A percentile compares a stretch with the other conserved stretches of the same genome.
Evolutionary conservation across 2,329 filamentous ascomycete species (phyloP).

Genomic region (Coniosporium tulheliwenetii): DNA sequence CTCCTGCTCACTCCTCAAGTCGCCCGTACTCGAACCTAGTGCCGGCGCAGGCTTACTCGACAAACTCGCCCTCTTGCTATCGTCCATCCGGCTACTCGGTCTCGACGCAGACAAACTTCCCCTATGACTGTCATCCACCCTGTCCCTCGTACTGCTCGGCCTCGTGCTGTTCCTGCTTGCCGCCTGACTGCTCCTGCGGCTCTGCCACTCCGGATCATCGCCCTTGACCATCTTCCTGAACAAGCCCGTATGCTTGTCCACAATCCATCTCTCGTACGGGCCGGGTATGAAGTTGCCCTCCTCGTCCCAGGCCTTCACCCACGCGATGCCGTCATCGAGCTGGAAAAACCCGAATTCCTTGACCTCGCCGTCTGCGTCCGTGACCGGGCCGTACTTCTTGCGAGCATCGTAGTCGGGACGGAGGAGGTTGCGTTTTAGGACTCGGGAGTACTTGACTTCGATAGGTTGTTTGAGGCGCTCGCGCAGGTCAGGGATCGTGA

Average conservation of each 20-base stretch:
- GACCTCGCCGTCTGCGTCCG: constrained; percentile 19
- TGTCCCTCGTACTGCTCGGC: background rate
- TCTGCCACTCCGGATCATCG: constrained; percentile 18
- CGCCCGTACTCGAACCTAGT: background rate
- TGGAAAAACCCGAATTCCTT: constrained; percentile 30
- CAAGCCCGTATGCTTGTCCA: constrained; percentile 22
- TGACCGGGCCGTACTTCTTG: constrained; percentile 26
- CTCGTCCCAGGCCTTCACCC: constrained; percentile 34
- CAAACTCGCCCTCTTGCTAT: background rate
- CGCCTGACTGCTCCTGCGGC: background rate
- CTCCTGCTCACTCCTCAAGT: background rate
- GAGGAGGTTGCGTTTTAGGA: constrained; percentile 32
- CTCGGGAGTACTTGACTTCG: constrained; percentile 30
- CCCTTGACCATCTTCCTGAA: constrained; percentile 22
- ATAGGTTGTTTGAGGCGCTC: constrained; percentile 13
- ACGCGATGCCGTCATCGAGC: constrained; percentile 31
- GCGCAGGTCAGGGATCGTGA: constrained; percentile 20
- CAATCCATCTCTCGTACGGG: constrained; percentile 33
- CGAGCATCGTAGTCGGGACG: constrained; percentile 30
- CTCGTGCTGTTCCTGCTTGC: background rate
- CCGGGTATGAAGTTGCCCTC: constrained; percentile 34
- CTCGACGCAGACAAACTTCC: background rate
- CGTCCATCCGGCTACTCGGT: background rate
- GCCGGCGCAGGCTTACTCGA: background rate
- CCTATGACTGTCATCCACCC: background rate